Conservation (phyloP, 192 early-diverging fungal genomes). For the Coemansia javaensis region DNA sequence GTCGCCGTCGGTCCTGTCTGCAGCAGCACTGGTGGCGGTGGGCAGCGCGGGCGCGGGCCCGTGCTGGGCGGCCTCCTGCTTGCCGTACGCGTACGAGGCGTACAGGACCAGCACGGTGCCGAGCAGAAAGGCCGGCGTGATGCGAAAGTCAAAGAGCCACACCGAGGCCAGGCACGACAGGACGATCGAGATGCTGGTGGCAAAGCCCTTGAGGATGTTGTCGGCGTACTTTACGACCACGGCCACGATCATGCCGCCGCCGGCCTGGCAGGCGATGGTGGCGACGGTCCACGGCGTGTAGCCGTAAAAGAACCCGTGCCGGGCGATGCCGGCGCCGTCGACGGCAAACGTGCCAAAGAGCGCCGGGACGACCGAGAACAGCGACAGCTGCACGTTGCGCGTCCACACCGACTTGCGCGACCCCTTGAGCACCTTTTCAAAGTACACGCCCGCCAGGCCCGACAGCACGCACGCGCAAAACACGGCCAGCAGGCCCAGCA, state of each 20-base stretch:
- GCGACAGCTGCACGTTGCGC: slow-evolving; percentile 88
- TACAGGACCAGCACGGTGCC: slow-evolving; percentile 72
- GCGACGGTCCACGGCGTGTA: slow-evolving; percentile 77
- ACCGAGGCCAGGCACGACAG: slow-evolving; percentile 81
- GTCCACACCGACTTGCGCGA: slow-evolving; percentile 78
- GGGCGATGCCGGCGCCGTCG: slow-evolving; percentile 63
- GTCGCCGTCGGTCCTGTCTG: not conserved
- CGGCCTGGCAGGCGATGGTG: slow-evolving; percentile 84
- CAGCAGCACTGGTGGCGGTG: too few relatives aligned
- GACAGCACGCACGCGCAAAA: slow-evolving; percentile 81
- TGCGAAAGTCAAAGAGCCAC: slow-evolving; percentile 75
- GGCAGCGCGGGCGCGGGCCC: not conserved
- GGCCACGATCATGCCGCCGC: slow-evolving; percentile 92
- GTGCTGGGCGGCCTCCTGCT: not conserved
- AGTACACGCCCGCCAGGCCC: slow-evolving; percentile 95
- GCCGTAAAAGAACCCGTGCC: slow-evolving; percentile 87
- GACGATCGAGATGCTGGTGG: slow-evolving; percentile 93
- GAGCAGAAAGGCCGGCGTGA: slow-evolving; percentile 65
- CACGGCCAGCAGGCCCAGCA: slow-evolving; percentile 78
- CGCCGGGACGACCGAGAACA: slow-evolving; percentile 77
- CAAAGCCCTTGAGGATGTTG: slow-evolving; percentile 99
- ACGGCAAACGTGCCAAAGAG: slow-evolving; percentile 72
- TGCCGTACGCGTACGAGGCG: slow-evolving; percentile 73
- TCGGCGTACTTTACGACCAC: slow-evolving; percentile 97
- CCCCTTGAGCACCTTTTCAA: slow-evolving; percentile 97